phyloP scores from a whole-genome alignment of 208 protist species.

The Wallacemonas sp. region DNA sequence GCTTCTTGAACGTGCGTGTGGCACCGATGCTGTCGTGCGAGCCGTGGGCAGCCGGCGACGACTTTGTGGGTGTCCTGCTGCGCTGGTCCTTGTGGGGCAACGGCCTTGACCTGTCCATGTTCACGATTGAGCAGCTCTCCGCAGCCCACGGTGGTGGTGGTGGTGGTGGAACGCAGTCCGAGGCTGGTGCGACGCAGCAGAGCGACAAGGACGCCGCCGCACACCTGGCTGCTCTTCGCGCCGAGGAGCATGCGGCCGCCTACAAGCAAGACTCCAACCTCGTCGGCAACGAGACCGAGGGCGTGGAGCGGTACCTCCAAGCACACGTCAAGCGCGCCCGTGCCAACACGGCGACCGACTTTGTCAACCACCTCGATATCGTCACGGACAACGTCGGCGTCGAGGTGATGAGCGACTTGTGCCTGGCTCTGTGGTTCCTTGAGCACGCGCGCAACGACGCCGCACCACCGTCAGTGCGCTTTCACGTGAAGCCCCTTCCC shows the following conservation, averaged over 20 bases:
- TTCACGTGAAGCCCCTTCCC: constrained; percentile 87
- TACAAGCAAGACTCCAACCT: constrained; percentile 50
- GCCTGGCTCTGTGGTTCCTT: constrained; percentile 77
- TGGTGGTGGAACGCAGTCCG: not conserved
- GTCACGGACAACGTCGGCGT: constrained; percentile 91
- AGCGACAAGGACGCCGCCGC: not conserved
- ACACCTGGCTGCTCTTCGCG: constrained; percentile 29
- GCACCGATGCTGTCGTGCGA: constrained; percentile 77
- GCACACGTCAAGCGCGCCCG: not conserved
- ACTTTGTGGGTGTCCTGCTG: constrained; percentile 60
- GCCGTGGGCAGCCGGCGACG: constrained; percentile 49
- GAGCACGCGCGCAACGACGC: constrained; percentile 31
- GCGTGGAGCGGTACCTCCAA: constrained; percentile 41
- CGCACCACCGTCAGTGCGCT: constrained; percentile 33
- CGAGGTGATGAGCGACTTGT: constrained; percentile 77
- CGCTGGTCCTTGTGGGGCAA: constrained; percentile 91
- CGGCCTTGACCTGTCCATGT: constrained; percentile 86
- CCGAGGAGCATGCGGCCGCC: constrained; percentile 31
- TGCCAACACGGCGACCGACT: not conserved
- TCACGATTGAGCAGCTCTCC: constrained; percentile 77
- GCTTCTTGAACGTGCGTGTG: constrained; percentile 64
- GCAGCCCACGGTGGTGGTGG: constrained; percentile 19
- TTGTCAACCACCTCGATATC: constrained; percentile 60
- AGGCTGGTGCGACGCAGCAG: not conserved
- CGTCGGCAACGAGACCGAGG: constrained; percentile 62